Percentiles rank a stretch among this genome's conserved stretches.
Evolutionary conservation across 2,329 filamentous ascomycete genomes (phyloP).

Genomic region (Basipetospora chlamydospora): DNA sequence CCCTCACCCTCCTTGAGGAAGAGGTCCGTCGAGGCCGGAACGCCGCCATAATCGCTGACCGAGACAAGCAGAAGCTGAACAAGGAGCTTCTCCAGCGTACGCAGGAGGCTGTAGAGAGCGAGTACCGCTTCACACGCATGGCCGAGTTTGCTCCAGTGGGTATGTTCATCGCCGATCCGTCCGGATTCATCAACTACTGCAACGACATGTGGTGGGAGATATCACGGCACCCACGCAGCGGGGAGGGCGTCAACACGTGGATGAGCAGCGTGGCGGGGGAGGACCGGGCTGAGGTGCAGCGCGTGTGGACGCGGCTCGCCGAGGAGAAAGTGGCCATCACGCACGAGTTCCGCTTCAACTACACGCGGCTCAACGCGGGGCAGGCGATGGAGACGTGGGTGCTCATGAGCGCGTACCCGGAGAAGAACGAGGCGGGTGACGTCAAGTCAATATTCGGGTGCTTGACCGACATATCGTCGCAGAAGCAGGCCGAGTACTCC

Average conservation of each 20-base stretch:
- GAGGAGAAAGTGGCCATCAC: slow-evolving; percentile 49
- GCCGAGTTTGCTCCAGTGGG: slow-evolving; percentile 73
- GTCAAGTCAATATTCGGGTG: slow-evolving; percentile 67
- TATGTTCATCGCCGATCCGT: slow-evolving; percentile 66
- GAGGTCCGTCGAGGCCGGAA: slow-evolving; percentile 48
- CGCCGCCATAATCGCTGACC: slow-evolving; percentile 58
- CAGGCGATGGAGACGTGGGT: slow-evolving; percentile 54
- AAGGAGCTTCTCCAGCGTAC: slow-evolving; percentile 56
- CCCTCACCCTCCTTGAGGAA: slow-evolving; percentile 70
- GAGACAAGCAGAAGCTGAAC: slow-evolving; percentile 64
- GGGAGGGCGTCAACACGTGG: slow-evolving; percentile 49
- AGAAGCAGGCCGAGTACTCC: slow-evolving; percentile 72
- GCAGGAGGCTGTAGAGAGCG: slow-evolving; percentile 49
- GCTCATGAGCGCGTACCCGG: slow-evolving; percentile 61
- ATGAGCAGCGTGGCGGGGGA: slow-evolving; percentile 57
- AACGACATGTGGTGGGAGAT: slow-evolving; percentile 71
- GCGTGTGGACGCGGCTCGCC: slow-evolving; percentile 48
- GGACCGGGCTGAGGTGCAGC: slow-evolving; percentile 43
- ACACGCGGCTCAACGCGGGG: slow-evolving; percentile 33
- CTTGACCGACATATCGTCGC: slow-evolving; percentile 72
- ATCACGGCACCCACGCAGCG: slow-evolving; percentile 47
- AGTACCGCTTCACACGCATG: slow-evolving; percentile 72
- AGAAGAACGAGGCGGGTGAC: slow-evolving; percentile 46
- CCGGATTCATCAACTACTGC: slow-evolving; percentile 60
- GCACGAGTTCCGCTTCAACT: slow-evolving; percentile 63